Conservation (phyloP, 257 asterid genomes). For the Solanum paucissectum region DNA sequence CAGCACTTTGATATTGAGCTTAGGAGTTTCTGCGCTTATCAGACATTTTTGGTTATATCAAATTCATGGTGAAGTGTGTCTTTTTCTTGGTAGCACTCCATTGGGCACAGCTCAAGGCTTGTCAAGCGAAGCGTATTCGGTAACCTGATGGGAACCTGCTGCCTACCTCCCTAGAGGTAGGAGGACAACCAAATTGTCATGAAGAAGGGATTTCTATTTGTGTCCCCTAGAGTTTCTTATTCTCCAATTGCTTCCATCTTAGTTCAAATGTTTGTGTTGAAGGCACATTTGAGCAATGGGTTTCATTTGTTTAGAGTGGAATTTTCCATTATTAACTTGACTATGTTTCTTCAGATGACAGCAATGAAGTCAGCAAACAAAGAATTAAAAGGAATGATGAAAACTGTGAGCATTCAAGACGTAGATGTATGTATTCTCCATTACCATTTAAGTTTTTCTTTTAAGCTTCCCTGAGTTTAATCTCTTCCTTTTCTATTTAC, state of each 20-base stretch:
- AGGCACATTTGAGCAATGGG: conserved; percentile 7
- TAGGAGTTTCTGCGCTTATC: background rate
- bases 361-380: conserved; percentile 93
- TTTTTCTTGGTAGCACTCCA: conserved; percentile 62
- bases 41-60: background rate
- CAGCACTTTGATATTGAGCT: background rate
- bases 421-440: conserved; percentile 60
- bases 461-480: background rate
- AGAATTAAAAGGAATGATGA: conserved; percentile 98
- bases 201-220: conserved; percentile 17
- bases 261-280: conserved; percentile 15
- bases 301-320: background rate
- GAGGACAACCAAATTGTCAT: conserved; percentile 30
- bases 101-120: conserved; percentile 58
- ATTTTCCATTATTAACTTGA: conserved; percentile 2
- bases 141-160: conserved; percentile 76
- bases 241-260: background rate
- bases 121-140: conserved; percentile 50
- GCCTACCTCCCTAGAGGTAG: conserved; percentile 87
- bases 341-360: conserved; percentile 59
- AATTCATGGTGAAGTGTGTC: conserved; percentile 33
- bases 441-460: background rate
- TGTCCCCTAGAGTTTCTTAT: conserved; percentile 6
- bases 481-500: background rate
- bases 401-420: conserved; percentile 95